Base-by-base conservation (phyloP, 441 rosid species). In the Mallotus japonicus region DNA sequence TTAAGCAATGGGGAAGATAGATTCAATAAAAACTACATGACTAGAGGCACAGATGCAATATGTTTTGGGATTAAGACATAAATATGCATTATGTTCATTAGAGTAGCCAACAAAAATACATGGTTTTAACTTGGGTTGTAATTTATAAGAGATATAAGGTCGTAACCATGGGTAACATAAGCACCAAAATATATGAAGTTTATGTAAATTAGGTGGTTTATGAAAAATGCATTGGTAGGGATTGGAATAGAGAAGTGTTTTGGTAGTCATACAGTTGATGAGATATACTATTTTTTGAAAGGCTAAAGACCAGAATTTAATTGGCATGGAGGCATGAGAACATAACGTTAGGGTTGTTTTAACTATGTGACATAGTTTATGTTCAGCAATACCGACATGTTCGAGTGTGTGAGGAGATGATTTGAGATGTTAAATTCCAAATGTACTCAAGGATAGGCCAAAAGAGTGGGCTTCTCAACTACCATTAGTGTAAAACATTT, bases 391-490 rank as follows among this genome's bases (percentile, higher is more conserved):
- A 17, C 74, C 77, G 19, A 66, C 55, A 51, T 62, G n/a, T 32
- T 77, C 54, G 0, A 15, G 73, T 2, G 65, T 77, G 14, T 69
- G 15, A 20, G 74, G 64, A 6, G 44, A 63, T 0, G 72, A 66
- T 8, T 56, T 56, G 0, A 40, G 63, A 17, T 66, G 69, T 49
- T 66, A 64, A 10, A 72, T 72, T 2, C 57, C 62, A 34, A 15
- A 1, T 1, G 5, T 0, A 15, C n/a, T n/a, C n/a, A 67, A 28
- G 1, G 44, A 0, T 16, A 20, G 22, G 28, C 22, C 40, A 2
- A 37, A 10, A 24, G 28, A 24, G 28, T 24, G 28, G 28, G 28
- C 28, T 24, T 24, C 28, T 2, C 2, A 24, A 24, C 2, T 24
- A 2, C 28, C 28, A 24, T 24, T 24, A 24, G 28, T 24, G 28